Evolutionary conservation across 345 rosid species (phyloP), one percentile per base, ranked within the genome.

Genomic region (Geranium brycei): DNA sequence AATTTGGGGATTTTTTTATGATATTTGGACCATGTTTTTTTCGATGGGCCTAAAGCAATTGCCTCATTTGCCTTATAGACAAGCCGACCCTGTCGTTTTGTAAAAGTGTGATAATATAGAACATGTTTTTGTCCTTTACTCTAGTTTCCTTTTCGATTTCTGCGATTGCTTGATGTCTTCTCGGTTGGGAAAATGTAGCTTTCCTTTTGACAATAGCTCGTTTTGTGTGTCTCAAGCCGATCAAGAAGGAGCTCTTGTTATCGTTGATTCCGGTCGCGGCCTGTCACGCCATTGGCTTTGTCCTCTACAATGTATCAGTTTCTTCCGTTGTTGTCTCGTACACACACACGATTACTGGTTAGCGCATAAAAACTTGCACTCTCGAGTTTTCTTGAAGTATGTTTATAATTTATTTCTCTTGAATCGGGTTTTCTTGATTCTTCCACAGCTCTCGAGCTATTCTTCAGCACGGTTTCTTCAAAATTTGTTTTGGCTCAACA

Each of bases 301-400:
- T 92, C 53, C 89, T 93, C 17, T 86, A 91, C 76, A 92, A 92
- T 58, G 91, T 92, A 63, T 89, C 96, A 11, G 86, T 92, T 67
- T 95, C 98, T 0, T 96, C 96, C 4, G 98, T 92, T 63, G 98
- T 95, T 63, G 95, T 89, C 71, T 92, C 98, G 59, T 92, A 89
- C 84, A 83, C 96, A 13, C 98, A 87, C 78, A 92, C 98, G 38
- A 57, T 89, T 73, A 87, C 89, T 86, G 98, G 98, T 86, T 35
- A 1, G 59, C 32, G 31, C 1, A 32, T 4, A 35, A 35, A 35
- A 35, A 4, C 41, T 35, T 35, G 41, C 10, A 35, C 1, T 23
- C 28, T 23, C 28, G 59, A 1, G 59, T 0, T 1, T 58, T 10
- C 28, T 13, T 2, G 2, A 15, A 17, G 12, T 13, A 0, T 2